phyloP scores from a whole-genome alignment of 2,329 filamentous ascomycete species.

The Penicillium sclerotigenum region DNA sequence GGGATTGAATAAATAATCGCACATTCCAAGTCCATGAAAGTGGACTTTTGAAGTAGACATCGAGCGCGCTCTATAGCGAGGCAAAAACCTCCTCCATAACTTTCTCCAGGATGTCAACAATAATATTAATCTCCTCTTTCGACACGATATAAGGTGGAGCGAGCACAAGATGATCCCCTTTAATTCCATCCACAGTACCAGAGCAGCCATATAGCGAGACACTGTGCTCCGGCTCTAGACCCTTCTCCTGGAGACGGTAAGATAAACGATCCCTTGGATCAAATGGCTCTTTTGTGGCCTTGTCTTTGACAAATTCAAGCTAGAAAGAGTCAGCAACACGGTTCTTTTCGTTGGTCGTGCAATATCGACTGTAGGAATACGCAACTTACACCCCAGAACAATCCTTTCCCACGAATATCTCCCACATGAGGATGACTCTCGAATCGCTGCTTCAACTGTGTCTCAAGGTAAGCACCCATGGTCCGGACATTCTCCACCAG shows the following conservation, averaged over 20 bases:
- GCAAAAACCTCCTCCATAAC: constrained; percentile 54
- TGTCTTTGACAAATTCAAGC: constrained; percentile 59
- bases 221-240: constrained; percentile 42
- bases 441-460: constrained; percentile 46
- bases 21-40: background rate
- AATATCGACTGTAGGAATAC: background rate
- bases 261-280: constrained; percentile 46
- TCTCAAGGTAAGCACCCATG: constrained; percentile 50
- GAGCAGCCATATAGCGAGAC: constrained; percentile 63
- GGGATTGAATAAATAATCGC: background rate
- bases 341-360: background rate
- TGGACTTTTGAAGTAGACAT: background rate
- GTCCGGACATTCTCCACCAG: constrained; percentile 57
- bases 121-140: constrained; percentile 53
- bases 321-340: constrained; percentile 6
- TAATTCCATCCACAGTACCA: constrained; percentile 57
- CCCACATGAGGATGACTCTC: constrained; percentile 51
- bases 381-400: constrained; percentile 58
- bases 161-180: constrained; percentile 67
- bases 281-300: constrained; percentile 54
- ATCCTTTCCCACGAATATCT: constrained; percentile 56
- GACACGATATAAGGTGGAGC: constrained; percentile 67
- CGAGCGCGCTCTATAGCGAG: background rate
- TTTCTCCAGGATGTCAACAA: constrained; percentile 51
- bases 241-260: constrained; percentile 51